Evolutionary conservation across 2,329 filamentous ascomycete genomes (phyloP).

Genomic region (Geosmithia flava): DNA sequence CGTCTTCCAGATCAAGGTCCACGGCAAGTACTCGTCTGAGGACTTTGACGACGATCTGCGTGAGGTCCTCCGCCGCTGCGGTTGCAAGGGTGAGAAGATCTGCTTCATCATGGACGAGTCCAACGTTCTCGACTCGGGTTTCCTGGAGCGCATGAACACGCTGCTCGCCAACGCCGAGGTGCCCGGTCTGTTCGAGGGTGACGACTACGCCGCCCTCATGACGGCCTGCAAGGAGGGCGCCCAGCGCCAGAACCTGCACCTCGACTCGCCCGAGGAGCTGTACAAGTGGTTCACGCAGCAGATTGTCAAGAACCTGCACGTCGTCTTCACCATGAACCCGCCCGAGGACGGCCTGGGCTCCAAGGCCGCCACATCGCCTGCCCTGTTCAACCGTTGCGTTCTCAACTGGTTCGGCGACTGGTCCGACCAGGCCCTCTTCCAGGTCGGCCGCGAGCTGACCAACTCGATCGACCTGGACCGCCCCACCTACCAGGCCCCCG

Average conservation of each 20-base stretch:
- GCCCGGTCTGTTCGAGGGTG: constrained; percentile 95
- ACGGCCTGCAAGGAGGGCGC: constrained; percentile 98
- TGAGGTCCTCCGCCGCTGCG: constrained; percentile 83
- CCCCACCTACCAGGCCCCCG: constrained; percentile 71
- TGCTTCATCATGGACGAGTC: constrained; percentile 99
- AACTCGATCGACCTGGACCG: constrained; percentile 93
- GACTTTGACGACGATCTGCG: constrained; percentile 98
- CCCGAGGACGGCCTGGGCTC: constrained; percentile 89
- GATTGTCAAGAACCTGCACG: constrained; percentile 96
- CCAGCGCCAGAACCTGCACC: constrained; percentile 83
- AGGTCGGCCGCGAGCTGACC: constrained; percentile 90
- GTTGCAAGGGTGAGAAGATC: constrained; percentile 98
- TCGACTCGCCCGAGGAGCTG: constrained; percentile 97
- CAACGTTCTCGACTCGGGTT: constrained; percentile 96
- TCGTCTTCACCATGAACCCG: constrained; percentile 99
- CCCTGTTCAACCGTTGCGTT: constrained; percentile 97
- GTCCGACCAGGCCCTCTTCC: constrained; percentile 98
- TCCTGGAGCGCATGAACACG: constrained; percentile 98
- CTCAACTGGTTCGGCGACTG: constrained; percentile 99
- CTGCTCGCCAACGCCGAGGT: constrained; percentile 98
- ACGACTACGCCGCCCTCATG: constrained; percentile 97
- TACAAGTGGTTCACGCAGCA: constrained; percentile 99
- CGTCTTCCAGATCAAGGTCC: constrained; percentile 99
- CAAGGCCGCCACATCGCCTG: constrained; percentile 94
- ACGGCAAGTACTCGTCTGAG: constrained; percentile 94